A percentile compares a stretch with the other conserved stretches of the same genome.
Evolutionary conservation across 257 asterid species (phyloP).

Genomic region (Verbena officinalis): DNA sequence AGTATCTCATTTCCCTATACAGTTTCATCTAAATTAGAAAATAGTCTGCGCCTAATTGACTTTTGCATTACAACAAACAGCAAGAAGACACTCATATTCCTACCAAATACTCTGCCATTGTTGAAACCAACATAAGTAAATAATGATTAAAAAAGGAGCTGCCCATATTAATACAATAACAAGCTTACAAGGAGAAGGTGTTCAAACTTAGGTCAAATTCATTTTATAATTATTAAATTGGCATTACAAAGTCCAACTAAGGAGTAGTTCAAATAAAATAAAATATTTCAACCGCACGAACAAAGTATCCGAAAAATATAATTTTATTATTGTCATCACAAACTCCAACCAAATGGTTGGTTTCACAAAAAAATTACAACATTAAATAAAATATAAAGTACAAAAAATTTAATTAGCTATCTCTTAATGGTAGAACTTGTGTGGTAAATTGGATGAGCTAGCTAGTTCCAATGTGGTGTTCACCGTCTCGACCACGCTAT

Average conservation of each 20-base stretch:
- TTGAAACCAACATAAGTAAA: constrained; percentile 41
- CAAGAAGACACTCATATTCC: constrained; percentile 40
- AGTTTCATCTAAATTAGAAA: constrained; percentile 17
- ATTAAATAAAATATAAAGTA: constrained; percentile 2
- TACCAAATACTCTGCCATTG: constrained; percentile 48
- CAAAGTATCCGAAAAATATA: background rate
- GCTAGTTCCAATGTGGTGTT: constrained; percentile 47
- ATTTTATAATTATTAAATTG: constrained; percentile 27
- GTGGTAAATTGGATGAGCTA: constrained; percentile 10
- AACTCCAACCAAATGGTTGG: constrained; percentile 17
- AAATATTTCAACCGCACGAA: background rate
- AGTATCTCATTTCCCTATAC: constrained; percentile 32
- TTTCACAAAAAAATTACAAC: constrained; percentile 7
- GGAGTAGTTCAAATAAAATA: constrained; percentile 11
- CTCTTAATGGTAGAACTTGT: too few species aligned
- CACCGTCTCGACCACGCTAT: constrained; percentile 86
- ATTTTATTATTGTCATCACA: constrained; percentile 19
- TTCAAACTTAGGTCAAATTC: constrained; percentile 37
- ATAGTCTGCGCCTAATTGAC: constrained; percentile 34
- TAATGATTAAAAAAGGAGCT: constrained; percentile 17
- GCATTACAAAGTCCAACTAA: constrained; percentile 33
- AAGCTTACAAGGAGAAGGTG: constrained; percentile 50
- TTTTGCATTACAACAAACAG: constrained; percentile 34
- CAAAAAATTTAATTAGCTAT: constrained; percentile 19
- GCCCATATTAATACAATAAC: constrained; percentile 39